Base-by-base conservation (phyloP, 169 alveolate genomes). In the Plasmodium billcollinsi region DNA sequence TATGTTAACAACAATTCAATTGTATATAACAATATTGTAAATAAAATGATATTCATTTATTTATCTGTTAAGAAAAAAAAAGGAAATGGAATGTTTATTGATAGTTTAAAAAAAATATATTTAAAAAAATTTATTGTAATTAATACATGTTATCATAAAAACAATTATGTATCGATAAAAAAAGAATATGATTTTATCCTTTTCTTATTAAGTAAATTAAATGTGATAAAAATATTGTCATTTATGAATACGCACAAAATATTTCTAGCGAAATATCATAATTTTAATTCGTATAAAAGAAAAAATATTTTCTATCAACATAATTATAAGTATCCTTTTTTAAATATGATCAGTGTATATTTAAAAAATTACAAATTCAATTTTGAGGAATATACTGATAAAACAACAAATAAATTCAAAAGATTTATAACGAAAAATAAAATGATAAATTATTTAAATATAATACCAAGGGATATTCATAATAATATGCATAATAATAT, bases 51-150 rank as follows among this genome's bases (percentile, higher is more conserved):
- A 56, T 83, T 69, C 61, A 43, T 83, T 49, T 72, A 69, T 83
- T 43, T 83, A 18, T 26, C n/a, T 39, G 26, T 83, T 69, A 63
- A 83, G 52, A 45, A 76, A 65, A 83, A 83, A 83, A 83, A 83
- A 43, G 39, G 67, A 80, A 24, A 80, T 15, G 91, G 91, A 6
- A 43, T 65, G 20, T 83, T 83, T 67, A 83, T 83, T 43, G 91
- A 83, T 67, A 83, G 49, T 15, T 83, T 83, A 69, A 83, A 83
- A 83, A 67, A 83, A 83, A 83, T 69, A 66, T 83, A 83, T 43
- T 56, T 83, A 58, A 21, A 69, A 49, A 50, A 83, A 18, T 83
- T 67, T 69, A 49, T 76, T 26, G 47, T 39, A 5, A 15, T 56
- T 56, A 15, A 56, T 56, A 83, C 33, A 39, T 14, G 56, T 14